phyloP scores from a whole-genome alignment of 2,329 filamentous ascomycete species.

The Trichophyton mentagrophytes region DNA sequence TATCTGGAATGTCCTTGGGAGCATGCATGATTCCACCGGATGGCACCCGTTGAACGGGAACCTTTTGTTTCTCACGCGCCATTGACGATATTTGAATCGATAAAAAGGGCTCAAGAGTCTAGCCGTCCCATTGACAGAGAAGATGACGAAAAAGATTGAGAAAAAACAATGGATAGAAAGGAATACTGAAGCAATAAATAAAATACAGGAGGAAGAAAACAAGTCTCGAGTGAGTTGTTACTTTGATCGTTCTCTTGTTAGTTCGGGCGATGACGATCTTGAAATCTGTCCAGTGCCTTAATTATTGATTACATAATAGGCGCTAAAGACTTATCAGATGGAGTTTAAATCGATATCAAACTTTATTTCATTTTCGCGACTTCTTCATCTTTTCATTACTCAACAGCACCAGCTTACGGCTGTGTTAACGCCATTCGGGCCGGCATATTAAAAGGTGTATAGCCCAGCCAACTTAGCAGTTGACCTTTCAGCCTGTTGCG shows the following conservation, averaged over 20 bases:
- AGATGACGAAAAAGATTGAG: not conserved
- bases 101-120: not conserved
- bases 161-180: not conserved
- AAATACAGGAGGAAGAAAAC: not conserved
- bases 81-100: slow-evolving; percentile 30
- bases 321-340: not conserved
- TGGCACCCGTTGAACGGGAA: slow-evolving; percentile 50
- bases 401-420: not conserved
- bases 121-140: not conserved
- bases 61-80: slow-evolving; percentile 59
- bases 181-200: not conserved
- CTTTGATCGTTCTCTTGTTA: not conserved
- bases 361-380: not conserved
- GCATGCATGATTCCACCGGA: slow-evolving; percentile 51
- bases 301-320: not conserved
- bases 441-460: not conserved
- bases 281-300: slow-evolving; percentile 5
- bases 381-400: not conserved
- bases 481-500: not conserved
- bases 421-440: not conserved
- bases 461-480: not conserved
- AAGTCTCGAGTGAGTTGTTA: not conserved
- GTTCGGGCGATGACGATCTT: not conserved
- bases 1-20: slow-evolving; percentile 22
- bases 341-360: not conserved